Evolutionary conservation across 208 protist species (phyloP).

Genomic region (Porcisia hertigi): DNA sequence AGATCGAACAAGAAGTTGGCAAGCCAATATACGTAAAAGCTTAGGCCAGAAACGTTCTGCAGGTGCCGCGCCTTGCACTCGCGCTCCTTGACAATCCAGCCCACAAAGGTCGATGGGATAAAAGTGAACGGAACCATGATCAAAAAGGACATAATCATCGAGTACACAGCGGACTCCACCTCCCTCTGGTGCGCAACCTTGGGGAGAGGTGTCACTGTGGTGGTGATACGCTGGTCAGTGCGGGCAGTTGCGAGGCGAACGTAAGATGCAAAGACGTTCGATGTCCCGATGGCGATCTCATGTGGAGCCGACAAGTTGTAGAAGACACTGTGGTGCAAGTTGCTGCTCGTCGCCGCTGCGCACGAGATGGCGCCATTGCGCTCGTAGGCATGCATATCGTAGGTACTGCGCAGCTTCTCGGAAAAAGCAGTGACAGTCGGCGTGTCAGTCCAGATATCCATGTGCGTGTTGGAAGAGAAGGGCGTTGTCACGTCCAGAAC

Average conservation of each 20-base stretch:
- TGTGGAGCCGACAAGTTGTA: constrained; percentile 58
- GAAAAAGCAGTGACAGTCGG: not conserved
- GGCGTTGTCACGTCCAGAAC: constrained; percentile 19
- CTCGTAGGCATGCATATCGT: constrained; percentile 6
- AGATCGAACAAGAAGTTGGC: constrained; percentile 63
- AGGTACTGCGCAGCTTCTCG: constrained; percentile 12
- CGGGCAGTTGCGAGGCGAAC: constrained; percentile 6
- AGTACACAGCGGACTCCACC: not conserved
- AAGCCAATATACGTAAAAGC: constrained; percentile 55
- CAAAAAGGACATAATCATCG: constrained; percentile 31
- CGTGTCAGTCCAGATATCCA: constrained; percentile 16
- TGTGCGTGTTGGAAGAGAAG: constrained; percentile 9
- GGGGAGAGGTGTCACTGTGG: not conserved
- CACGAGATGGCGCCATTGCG: not conserved
- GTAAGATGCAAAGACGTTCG: constrained; percentile 41
- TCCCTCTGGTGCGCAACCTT: not conserved
- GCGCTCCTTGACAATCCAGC: constrained; percentile 73
- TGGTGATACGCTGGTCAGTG: not conserved
- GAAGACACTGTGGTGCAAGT: constrained; percentile 1
- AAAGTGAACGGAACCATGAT: constrained; percentile 68
- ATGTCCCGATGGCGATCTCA: constrained; percentile 32
- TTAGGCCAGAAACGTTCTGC: constrained; percentile 65
- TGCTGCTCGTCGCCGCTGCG: not conserved
- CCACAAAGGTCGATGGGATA: constrained; percentile 50
- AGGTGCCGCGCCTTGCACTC: constrained; percentile 60